Base-by-base conservation (phyloP, 106 monocot genomes). In the Dendrobium huoshanense region DNA sequence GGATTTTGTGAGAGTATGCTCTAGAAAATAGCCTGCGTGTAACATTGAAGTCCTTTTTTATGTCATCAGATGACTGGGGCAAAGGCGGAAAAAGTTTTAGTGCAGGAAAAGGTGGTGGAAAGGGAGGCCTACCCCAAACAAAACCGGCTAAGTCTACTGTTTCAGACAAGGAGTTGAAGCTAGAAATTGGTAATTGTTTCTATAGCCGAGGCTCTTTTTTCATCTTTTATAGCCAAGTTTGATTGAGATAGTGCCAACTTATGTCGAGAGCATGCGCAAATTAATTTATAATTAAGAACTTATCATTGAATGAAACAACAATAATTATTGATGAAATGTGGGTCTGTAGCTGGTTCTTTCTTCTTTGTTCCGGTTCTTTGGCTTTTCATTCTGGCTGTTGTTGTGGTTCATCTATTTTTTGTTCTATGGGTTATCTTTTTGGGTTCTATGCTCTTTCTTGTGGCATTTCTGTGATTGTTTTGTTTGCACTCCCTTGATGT, bases 101-200 rank as follows among this genome's bases (percentile, higher is more conserved):
- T 49, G 51, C 82, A 16, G 87, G 88, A 18, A 93, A 90, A 48
- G 80, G 55, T 81, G 87, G 83, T 8, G 90, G 86, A 80, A 89
- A 88, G 78, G 88, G 77, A 4, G 80, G 76, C 27, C 5, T 81
- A 17, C 83, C 84, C 29, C 81, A 73, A 43, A 42, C 86, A 75
- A 47, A 82, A 61, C 10, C 79, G 41, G 49, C 65, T 10, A 81
- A 79, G n/a, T 43, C 84, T 79, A 73, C 81, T 18, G 33, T 82
- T 17, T 61, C 75, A 16, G 90, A 88, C 42, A 83, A 82, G n/a
- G 92, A 90, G 17, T 31, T 86, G 76, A 92, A 86, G 74, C 87
- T 90, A 68, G 82, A 90, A 80, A 44, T 90, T 33, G 93, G 93
- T 93, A 61, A 82, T 85, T 81, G 20, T 7, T 61, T 80, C 18